Percentiles rank a stretch among this genome's conserved stretches.
Evolutionary conservation across 169 alveolate species (phyloP).

Genomic region (Cryptosporidium ryanae): DNA sequence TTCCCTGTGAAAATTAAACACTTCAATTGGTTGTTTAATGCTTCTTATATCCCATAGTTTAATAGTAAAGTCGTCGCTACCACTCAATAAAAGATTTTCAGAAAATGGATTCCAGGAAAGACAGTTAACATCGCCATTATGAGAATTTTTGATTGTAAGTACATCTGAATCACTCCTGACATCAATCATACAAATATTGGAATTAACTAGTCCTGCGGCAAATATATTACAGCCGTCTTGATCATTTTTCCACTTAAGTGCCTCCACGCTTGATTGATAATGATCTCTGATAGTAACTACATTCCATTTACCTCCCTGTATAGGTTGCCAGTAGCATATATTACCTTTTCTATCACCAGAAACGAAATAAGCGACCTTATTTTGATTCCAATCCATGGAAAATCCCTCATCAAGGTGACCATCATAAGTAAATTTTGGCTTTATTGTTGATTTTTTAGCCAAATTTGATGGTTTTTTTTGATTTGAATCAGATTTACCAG

Average conservation of each 20-base stretch:
- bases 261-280: slow-evolving; percentile 64
- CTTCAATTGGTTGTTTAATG: slow-evolving; percentile 23
- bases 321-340: slow-evolving; percentile 61
- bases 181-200: slow-evolving; percentile 54
- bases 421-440: slow-evolving; percentile 55
- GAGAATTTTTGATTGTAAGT: slow-evolving; percentile 37
- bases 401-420: slow-evolving; percentile 69
- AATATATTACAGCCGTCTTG: slow-evolving; percentile 7
- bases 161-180: slow-evolving; percentile 11
- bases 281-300: slow-evolving; percentile 15
- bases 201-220: slow-evolving; percentile 72
- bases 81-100: slow-evolving; percentile 59
- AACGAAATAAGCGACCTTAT: slow-evolving; percentile 40
- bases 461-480: slow-evolving; percentile 29
- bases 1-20: slow-evolving; percentile 44
- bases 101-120: slow-evolving; percentile 66
- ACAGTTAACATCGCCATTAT: slow-evolving; percentile 68
- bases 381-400: slow-evolving; percentile 72
- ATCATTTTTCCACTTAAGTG: slow-evolving; percentile 61
- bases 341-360: slow-evolving; percentile 70
- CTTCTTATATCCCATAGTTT: slow-evolving; percentile 62
- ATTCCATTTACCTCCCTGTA: slow-evolving; percentile 59
- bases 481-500: slow-evolving; percentile 17
- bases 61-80: slow-evolving; percentile 61
- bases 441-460: slow-evolving; percentile 26